Evolutionary conservation across 1,139 yeast genomes (phyloP).

Genomic region (Pichia sp.): DNA sequence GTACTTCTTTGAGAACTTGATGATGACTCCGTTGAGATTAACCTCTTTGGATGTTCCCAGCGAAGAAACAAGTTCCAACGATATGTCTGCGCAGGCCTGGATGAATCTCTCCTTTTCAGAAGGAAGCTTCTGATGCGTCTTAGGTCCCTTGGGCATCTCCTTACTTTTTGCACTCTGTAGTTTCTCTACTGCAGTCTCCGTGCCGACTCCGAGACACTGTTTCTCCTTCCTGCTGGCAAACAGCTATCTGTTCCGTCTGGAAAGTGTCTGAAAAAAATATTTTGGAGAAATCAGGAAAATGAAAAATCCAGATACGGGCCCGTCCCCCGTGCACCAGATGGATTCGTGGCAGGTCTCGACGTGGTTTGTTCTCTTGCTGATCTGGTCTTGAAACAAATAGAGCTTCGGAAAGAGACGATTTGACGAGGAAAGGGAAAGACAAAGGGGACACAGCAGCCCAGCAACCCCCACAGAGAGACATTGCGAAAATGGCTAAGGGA

Average conservation of each 20-base stretch:
- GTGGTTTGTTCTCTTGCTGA: not conserved
- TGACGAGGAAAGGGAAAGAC: not conserved
- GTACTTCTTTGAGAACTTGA: constrained; percentile 82
- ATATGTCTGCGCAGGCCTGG: constrained; percentile 90
- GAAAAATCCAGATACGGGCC: not conserved
- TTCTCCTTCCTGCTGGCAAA: too few species aligned
- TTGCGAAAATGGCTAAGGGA: not conserved
- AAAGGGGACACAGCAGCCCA: not conserved
- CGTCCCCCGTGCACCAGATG: not conserved
- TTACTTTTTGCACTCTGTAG: not conserved
- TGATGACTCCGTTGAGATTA: constrained; percentile 85
- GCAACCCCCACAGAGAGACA: not conserved
- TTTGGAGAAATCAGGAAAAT: not conserved
- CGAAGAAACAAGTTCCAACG: constrained; percentile 79
- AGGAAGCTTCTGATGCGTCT: constrained; percentile 53
- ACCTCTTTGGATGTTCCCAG: constrained; percentile 62
- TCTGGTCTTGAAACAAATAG: not conserved
- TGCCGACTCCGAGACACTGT: too few species aligned
- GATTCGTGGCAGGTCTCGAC: not conserved
- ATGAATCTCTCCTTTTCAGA: constrained; percentile 91
- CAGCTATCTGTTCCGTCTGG: not conserved
- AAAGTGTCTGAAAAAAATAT: not conserved
- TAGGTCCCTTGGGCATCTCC: constrained; percentile 30
- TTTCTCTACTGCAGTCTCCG: not conserved
- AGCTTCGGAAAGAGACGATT: not conserved